Base-by-base conservation (phyloP, 192 early-diverging fungal species). In the Pilobolus umbonatus region DNA sequence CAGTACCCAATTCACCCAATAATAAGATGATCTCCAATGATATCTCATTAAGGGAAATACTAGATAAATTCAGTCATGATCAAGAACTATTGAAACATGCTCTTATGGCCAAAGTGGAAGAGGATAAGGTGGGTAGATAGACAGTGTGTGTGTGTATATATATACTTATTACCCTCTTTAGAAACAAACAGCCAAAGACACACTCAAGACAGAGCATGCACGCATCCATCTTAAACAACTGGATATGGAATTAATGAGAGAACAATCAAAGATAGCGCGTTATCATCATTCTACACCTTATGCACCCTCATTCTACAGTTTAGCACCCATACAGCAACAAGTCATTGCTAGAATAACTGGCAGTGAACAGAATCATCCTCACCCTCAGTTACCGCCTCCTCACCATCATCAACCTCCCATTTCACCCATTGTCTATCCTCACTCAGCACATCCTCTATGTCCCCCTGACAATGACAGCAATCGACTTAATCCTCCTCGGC, bases 261-360 rank as follows among this genome's bases (percentile, higher is more conserved):
- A 62, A 46, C 67, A 68, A 40, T 43, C 31, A 6, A 54, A 60
- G 17, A 19, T 43, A 35, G 26, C 47, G 14, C 21, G 35, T 19
- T 53, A 49, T 7, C 45, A 35, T 11, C 48, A 31, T 1, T 28
- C 12, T 28, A 25, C 45, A 55, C 57, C 19, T 17, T 21, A 28
- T 34, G 42, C 43, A 53, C 53, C 31, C 7, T 21, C 38, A 6
- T 54, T 49, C 14, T 46, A 55, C 50, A 22, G 36, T 1, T 54
- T 68, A 21, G 60, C 55, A 19, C 67, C 67, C 9, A 34, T 68
- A 25, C 67, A 68, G 35, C 67, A 68, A 19, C 67, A 68, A 62
- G 38, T 62, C 8, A 40, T 68, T 15, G 67, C 67, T 17, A 55
- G 67, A 46, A 62, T 68, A 14, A 62, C 60, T 36, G 67, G 67